phyloP scores from a whole-genome alignment of 164 flowering plant genomes.

The Vitis labrusca region DNA sequence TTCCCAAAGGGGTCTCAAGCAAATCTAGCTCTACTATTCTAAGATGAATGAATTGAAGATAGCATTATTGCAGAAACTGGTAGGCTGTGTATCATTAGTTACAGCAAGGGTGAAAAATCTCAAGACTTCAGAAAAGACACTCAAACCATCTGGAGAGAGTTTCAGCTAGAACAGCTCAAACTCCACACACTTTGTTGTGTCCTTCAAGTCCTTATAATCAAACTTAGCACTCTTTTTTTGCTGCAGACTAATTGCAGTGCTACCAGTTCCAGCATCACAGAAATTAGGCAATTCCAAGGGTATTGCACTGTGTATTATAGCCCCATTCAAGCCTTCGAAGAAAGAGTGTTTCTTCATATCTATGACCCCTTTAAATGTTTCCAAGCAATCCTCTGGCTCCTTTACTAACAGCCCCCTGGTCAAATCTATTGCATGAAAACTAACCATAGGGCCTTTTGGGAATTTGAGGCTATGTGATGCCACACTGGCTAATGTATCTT shows the following conservation, averaged over 20 bases:
- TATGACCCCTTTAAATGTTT: constrained; percentile 56
- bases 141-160: too few species aligned
- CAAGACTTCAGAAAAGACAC: too few species aligned
- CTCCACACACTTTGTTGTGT: too few species aligned
- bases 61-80: too few species aligned
- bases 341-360: constrained; percentile 78
- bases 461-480: constrained; percentile 63
- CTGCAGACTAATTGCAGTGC: constrained; percentile 10
- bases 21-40: too few species aligned
- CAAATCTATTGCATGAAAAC: constrained; percentile 69
- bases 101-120: too few species aligned
- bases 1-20: too few species aligned
- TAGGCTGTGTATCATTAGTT: too few species aligned
- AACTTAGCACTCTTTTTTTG: constrained; percentile 16
- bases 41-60: too few species aligned
- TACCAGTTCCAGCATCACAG: constrained; percentile 25
- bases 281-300: constrained; percentile 71
- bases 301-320: constrained; percentile 63
- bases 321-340: constrained; percentile 86
- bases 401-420: constrained; percentile 60
- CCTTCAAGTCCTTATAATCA: too few species aligned
- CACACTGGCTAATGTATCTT: constrained; percentile 71
- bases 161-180: too few species aligned
- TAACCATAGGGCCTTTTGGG: constrained; percentile 54
- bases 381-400: constrained; percentile 76